Conservation (phyloP, 108 stramenopile genomes). For the Stephanodiscus minutulus region DNA sequence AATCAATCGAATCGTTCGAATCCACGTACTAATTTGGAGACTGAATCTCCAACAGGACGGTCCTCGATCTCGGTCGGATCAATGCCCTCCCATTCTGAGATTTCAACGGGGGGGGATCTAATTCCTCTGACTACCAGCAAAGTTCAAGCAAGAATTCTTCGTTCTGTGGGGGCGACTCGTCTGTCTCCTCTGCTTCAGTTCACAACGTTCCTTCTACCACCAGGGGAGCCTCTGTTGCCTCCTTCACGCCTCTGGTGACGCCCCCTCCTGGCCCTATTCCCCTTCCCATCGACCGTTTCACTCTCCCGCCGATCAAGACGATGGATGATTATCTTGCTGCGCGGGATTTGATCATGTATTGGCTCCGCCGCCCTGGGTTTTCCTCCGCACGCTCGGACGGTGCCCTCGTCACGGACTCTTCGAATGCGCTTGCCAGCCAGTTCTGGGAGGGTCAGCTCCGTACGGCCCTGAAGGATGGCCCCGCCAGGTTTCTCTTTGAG, state of each 20-base stretch:
- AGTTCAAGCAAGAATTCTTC: too few species aligned
- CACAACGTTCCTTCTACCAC: too few species aligned
- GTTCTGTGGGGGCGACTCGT: too few species aligned
- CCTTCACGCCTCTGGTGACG: background rate
- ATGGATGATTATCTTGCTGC: background rate
- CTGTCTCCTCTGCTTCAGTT: too few species aligned
- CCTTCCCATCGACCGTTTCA: background rate
- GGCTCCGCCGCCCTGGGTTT: background rate
- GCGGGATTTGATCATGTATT: background rate
- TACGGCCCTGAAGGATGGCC: background rate
- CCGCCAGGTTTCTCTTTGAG: background rate
- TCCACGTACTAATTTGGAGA: too few species aligned
- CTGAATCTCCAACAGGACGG: too few species aligned
- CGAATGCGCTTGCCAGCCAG: background rate
- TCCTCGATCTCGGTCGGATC: too few species aligned
- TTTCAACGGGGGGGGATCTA: too few species aligned
- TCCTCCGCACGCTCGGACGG: background rate
- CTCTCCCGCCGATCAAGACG: background rate
- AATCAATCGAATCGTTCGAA: too few species aligned
- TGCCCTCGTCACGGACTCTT: background rate
- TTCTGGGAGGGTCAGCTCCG: background rate
- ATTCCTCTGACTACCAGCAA: too few species aligned
- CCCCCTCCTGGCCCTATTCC: background rate
- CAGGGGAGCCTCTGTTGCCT: background rate
- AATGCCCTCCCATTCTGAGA: too few species aligned